These are phyloP conservation scores for Aleurites moluccanus DNA, from an alignment of 441 rosid genomes.

Conservation along the genomic window DNA sequence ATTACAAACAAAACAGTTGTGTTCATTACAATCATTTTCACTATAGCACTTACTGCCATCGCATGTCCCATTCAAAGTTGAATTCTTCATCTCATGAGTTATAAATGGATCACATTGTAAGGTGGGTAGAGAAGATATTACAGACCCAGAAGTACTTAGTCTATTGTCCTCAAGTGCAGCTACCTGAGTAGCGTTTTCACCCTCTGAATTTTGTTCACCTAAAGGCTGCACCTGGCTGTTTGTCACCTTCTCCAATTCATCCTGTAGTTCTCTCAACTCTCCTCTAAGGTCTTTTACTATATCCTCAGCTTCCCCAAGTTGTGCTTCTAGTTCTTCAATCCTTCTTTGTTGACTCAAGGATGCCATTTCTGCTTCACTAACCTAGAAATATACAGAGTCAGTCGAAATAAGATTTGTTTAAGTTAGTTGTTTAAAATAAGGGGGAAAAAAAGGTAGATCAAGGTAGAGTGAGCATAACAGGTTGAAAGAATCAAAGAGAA, in stretches of 20 bases:
- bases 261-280: conserved; percentile 66
- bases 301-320: conserved; percentile 89
- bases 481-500: conserved; percentile 2
- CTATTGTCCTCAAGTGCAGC: conserved; percentile 31
- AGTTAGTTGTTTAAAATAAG: not conserved
- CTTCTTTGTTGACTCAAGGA: conserved; percentile 56
- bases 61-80: conserved; percentile 32
- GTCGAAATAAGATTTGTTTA: not conserved
- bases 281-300: conserved; percentile 79
- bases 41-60: conserved; percentile 35
- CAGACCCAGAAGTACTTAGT: conserved; percentile 30
- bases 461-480: not conserved
- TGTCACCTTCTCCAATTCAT: conserved; percentile 54
- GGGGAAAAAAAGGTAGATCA: not conserved
- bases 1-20: conserved; percentile 44
- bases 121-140: conserved; percentile 36
- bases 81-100: conserved; percentile 38
- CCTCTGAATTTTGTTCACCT: conserved; percentile 24
- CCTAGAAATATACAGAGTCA: conserved; percentile 37
- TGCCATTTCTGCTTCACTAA: conserved; percentile 56
- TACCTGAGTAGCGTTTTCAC: conserved; percentile 26
- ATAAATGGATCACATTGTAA: conserved; percentile 33
- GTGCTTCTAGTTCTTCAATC: conserved; percentile 89
- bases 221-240: conserved; percentile 29
- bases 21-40: conserved; percentile 37